A percentile compares a stretch with the other conserved stretches of the same genome.
These are phyloP conservation scores for Leucoagaricus sp. DNA, from an alignment of 1,284 basidiomycete species.

Conservation along the genomic window DNA sequence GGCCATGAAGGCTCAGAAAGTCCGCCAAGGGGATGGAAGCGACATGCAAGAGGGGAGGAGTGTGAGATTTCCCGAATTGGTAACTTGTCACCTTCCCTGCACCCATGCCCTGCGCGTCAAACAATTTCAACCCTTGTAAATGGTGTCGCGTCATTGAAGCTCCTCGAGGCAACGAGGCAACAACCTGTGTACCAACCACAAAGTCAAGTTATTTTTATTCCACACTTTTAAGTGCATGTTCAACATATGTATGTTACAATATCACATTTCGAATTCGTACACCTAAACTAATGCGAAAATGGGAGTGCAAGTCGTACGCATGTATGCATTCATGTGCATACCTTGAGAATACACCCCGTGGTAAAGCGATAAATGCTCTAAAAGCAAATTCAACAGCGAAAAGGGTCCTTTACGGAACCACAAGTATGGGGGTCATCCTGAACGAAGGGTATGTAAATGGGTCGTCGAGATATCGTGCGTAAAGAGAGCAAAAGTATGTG, in stretches of 20 bases:
- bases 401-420: neutral
- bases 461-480: constrained; percentile 10
- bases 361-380: neutral
- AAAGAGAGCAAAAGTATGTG: neutral
- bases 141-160: no score
- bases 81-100: neutral
- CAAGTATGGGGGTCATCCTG: constrained; percentile 5
- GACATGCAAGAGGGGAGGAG: constrained; percentile 18
- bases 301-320: neutral
- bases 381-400: neutral
- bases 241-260: constrained; percentile 11
- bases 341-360: constrained; percentile 3
- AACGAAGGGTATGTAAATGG: constrained; percentile 9
- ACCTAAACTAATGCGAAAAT: neutral
- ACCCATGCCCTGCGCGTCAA: neutral
- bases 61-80: constrained; percentile 15
- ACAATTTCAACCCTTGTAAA: no score
- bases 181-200: no score
- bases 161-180: no score
- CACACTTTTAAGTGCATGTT: neutral
- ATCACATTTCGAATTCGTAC: constrained; percentile 4
- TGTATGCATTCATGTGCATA: neutral
- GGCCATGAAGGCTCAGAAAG: constrained; percentile 11
- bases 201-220: no score
- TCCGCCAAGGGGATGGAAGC: constrained; percentile 7